Evolutionary conservation across 148 eudicot species (phyloP), one percentile per base, ranked within the genome.

Genomic region (Cornus controversa): DNA sequence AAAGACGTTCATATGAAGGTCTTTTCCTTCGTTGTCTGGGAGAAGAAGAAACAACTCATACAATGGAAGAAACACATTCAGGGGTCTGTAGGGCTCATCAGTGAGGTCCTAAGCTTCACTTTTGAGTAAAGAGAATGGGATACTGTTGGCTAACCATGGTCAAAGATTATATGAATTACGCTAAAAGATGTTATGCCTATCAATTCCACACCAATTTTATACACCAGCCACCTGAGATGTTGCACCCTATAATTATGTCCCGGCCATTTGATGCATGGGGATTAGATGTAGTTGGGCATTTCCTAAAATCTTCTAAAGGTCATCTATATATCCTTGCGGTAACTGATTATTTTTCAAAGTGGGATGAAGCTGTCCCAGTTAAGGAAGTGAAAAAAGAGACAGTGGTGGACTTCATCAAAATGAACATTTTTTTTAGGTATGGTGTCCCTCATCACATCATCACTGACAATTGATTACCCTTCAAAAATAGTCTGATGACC

Each of bases 81-180:
- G n/a, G n/a, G 2, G 58, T 77, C 25, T 67, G 65, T 28, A 45
- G 65, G 8, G 73, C 79, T 68, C 79, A 77, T 25, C 73, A 77
- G 29, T 25, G 50, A 15, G 40, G 79, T 0, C 28, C 79, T 24
- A 77, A 67, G 29, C 20, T 77, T 4, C 42, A 67, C 28, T 37
- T 66, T 24, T 72, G 36, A 5, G 20, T 53, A 23, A 77, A 76
- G 16, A 65, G 71, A 10, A 16, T 77, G 31, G 72, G 65, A 25
- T 77, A 77, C 24, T 77, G 67, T 20, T 77, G 79, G 64, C 71
- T 67, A 29, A 29, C 34, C 3, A n/a, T 29, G 34, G 34, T 29
- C 34, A 29, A 29, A 29, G 34, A 29, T 3, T 26, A 25, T 29
- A 74, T 74, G 77, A 69, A 29, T 74, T 74, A 22, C 24, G 77